Base-by-base conservation (phyloP, 176 grass and related monocot species). In the Musa schizocarpa region DNA sequence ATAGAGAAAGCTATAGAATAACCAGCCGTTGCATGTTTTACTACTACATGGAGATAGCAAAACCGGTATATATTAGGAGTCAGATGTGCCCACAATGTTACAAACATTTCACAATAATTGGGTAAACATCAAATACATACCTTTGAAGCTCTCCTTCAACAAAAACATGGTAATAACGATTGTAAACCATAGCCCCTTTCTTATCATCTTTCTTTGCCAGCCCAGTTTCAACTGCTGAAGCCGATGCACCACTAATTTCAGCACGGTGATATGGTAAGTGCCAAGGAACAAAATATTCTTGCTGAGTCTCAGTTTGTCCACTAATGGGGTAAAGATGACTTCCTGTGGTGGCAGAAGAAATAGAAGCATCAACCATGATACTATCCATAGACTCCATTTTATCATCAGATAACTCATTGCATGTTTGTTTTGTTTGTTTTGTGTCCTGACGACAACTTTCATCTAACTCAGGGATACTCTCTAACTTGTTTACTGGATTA, bases 281-380 rank as follows among this genome's bases (percentile, higher is more conserved):
- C 94, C 94, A 98, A 43, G 94, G 94, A 79, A 98, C 94, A 82
- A 98, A 98, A 76, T 91, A 98, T 86, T 98, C 94, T 82, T 98
- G 94, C 54, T 93, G 90, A 70, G 78, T 77, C 71, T 73, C 69
- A 62, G 76, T 73, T 76, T 61, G 78, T 25, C 78, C 84, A 77
- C 77, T 53, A 22, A n/a, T 69, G 9, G 3, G 23, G 49, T 11
- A 69, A 69, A 12, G n/a, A 14, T 50, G n/a, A 16, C 11, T n/a
- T 19, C 14, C 13, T 16, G n/a, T 13, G 55, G 19, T 53, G 13
- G 1, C 63, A 73, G 76, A 82, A 76, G 71, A 23, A 62, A 27
- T 69, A 72, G 56, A 80, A 52, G 54, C 13, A 11, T 48, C 22
- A 66, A 17, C 51, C 48, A 48, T n/a, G n/a, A 51, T 8, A n/a